Conservation (phyloP, 371 early-diverging fungal genomes). For the Rhizomucor miehei region DNA sequence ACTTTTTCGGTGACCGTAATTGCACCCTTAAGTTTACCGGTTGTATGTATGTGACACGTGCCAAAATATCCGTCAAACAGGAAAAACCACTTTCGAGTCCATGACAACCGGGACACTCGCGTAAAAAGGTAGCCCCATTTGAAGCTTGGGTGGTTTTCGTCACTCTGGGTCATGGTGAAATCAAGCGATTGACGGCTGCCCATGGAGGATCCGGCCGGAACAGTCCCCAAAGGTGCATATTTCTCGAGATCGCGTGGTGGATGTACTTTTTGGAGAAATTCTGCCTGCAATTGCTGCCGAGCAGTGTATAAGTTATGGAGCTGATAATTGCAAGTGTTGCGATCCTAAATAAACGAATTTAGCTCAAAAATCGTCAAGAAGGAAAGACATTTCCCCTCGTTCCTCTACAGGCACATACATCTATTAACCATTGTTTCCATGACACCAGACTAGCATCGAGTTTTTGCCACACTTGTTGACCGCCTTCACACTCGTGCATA, state of each 20-base stretch:
- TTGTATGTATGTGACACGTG: conserved; percentile 40
- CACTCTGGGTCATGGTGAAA: conserved; percentile 10
- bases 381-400: background rate
- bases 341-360: conserved; percentile 21
- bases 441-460: conserved; percentile 26
- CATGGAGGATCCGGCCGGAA: conserved; percentile 4
- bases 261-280: conserved; percentile 30
- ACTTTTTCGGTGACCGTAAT: conserved; percentile 58
- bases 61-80: conserved; percentile 60
- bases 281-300: conserved; percentile 27
- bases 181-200: conserved; percentile 31
- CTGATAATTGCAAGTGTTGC: conserved; percentile 40
- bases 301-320: conserved; percentile 25
- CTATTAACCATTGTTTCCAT: conserved; percentile 44
- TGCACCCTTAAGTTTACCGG: conserved; percentile 49
- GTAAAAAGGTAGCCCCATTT: conserved; percentile 45
- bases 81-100: conserved; percentile 61
- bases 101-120: conserved; percentile 30
- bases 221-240: conserved; percentile 13
- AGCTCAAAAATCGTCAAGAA: too few species aligned
- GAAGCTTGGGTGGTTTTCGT: conserved; percentile 7
- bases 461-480: conserved; percentile 32
- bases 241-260: conserved; percentile 36
- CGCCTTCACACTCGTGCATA: conserved; percentile 35
- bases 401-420: conserved; percentile 14